Evolutionary conservation across 257 asterid species (phyloP), one percentile per base, ranked within the genome.

Genomic region (Agastache rugosa): DNA sequence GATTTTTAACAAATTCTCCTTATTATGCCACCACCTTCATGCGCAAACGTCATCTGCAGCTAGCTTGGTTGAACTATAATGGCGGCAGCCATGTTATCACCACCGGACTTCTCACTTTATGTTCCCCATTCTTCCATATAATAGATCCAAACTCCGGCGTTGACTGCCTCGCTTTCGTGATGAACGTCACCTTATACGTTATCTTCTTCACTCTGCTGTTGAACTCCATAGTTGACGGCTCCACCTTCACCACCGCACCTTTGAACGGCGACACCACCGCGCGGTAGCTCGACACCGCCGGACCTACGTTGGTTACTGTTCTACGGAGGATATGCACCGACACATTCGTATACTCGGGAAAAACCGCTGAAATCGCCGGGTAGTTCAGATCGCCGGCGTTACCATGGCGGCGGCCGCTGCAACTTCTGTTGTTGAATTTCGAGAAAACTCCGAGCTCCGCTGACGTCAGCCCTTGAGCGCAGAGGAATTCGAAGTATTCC

Each of bases 221-320:
- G 72, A 95, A 95, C 50, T 69, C 85, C 80, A 95, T 74, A 19
- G 34, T 79, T 0, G 65, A 62, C 1, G 99, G 99, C 85, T 82
- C 91, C 0, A 92, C 89, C 82, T 75, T 88, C 67, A 92, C 90
- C 0, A 14, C 12, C 22, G 80, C 98, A 0, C 98, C 96, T 53
- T 67, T 85, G 63, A 95, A 92, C 37, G 86, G 79, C 14, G 98
- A 83, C 47, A 88, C 73, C 60, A 63, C 87, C 2, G 78, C 84
- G 48, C 63, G 97, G 87, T 95, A 95, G 31, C 81, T 85, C 5
- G 97, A 90, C 3, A 64, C 76, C 3, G 90, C 75, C 14, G 86
- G 78, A 1, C 97, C 99, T 12, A 95, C 97, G 27, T 95, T 95
- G 25, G 97, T 95, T 31, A 75, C 96, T 1, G 97, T 90, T 62